phyloP scores from a whole-genome alignment of 208 protist genomes.

The Kentomonas sorsogonicus region DNA sequence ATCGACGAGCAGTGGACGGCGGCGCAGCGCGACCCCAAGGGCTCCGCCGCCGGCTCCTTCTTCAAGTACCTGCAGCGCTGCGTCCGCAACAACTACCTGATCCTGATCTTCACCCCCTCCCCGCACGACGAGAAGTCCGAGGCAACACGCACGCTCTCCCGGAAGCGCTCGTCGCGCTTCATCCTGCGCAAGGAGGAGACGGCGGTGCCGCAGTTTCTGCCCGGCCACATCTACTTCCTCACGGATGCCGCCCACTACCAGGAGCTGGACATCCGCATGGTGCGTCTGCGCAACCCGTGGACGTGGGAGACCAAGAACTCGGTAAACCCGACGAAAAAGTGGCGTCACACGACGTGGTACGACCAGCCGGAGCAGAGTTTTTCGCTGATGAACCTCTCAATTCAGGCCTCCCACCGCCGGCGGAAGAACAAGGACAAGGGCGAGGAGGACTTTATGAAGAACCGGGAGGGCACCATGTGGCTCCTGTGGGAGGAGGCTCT shows the following conservation, averaged over 20 bases:
- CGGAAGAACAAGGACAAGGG: not conserved
- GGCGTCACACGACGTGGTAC: conserved; percentile 47
- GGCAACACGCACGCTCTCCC: conserved; percentile 13
- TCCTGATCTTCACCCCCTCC: conserved; percentile 30
- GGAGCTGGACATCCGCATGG: conserved; percentile 46
- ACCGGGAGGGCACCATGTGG: conserved; percentile 59
- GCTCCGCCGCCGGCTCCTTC: conserved; percentile 6
- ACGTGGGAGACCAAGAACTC: conserved; percentile 24
- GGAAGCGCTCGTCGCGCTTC: conserved; percentile 21
- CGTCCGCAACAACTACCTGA: conserved; percentile 17
- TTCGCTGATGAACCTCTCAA: conserved; percentile 9
- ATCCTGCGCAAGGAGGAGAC: conserved; percentile 22
- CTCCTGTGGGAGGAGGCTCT: conserved; percentile 68
- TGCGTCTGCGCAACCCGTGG: conserved; percentile 57
- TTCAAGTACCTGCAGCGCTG: conserved; percentile 27
- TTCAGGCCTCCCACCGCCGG: not conserved
- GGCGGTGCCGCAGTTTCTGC: conserved; percentile 34
- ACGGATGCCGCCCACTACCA: conserved; percentile 33
- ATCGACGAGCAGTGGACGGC: conserved; percentile 22
- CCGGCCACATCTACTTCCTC: conserved; percentile 71
- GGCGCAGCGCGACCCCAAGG: conserved; percentile 10
- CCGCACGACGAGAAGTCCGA: conserved; percentile 12
- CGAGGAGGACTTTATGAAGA: conserved; percentile 15
- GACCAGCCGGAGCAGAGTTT: conserved; percentile 40
- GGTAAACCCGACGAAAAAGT: conserved; percentile 20